A percentile compares a stretch with the other conserved stretches of the same genome.
Evolutionary conservation across 2,329 filamentous ascomycete species (phyloP).

Genomic region (Fusarium pseudocircinatum): DNA sequence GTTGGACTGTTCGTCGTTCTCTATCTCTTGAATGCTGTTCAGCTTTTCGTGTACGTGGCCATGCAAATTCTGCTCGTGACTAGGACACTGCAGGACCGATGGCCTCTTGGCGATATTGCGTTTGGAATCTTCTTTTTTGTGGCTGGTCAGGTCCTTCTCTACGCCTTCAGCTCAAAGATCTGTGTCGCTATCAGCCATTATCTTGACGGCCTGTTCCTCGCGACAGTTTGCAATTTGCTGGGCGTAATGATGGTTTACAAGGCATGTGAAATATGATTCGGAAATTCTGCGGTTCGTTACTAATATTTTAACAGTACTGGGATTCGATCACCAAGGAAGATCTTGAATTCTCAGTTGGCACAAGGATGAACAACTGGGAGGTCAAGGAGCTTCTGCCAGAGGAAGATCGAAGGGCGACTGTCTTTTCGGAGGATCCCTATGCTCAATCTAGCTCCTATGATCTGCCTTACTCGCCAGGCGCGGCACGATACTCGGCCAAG

Average conservation of each 20-base stretch:
- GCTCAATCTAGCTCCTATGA: constrained; percentile 66
- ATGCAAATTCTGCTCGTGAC: constrained; percentile 90
- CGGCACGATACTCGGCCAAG: constrained; percentile 57
- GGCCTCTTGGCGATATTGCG: constrained; percentile 90
- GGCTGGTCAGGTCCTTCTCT: constrained; percentile 90
- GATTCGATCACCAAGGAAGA: constrained; percentile 99
- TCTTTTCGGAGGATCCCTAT: constrained; percentile 76
- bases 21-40: constrained; percentile 90
- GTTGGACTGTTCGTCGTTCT: constrained; percentile 90
- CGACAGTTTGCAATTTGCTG: constrained; percentile 90
- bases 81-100: constrained; percentile 91
- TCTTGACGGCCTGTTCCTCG: constrained; percentile 92
- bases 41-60: constrained; percentile 83
- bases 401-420: constrained; percentile 78
- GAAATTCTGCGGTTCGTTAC: background rate
- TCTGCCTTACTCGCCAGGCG: constrained; percentile 58
- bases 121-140: constrained; percentile 94
- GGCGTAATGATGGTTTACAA: constrained; percentile 99
- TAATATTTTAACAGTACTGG: constrained; percentile 75
- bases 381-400: constrained; percentile 90
- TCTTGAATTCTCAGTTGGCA: constrained; percentile 96
- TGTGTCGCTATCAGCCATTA: constrained; percentile 90
- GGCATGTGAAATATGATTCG: constrained; percentile 55
- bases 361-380: constrained; percentile 97
- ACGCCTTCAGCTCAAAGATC: constrained; percentile 86